Conservation (phyloP, 805 yeast species). For the Kuraishia borneana region DNA sequence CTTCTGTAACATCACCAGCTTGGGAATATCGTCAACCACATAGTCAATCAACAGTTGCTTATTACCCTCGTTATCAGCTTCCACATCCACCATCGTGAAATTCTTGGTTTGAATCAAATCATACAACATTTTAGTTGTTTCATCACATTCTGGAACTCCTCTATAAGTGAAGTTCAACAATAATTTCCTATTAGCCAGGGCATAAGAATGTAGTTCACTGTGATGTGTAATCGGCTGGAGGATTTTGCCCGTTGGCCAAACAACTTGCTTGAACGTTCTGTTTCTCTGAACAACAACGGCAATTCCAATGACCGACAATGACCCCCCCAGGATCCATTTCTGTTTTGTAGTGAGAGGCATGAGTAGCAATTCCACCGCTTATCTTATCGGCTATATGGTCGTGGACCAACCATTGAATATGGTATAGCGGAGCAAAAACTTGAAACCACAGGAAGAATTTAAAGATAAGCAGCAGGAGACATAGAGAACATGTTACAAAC, state of each 20-base stretch:
- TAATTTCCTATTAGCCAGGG: slow-evolving; percentile 47
- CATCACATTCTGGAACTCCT: slow-evolving; percentile 53
- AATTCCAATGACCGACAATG: slow-evolving; percentile 12
- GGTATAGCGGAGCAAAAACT: too few relatives aligned
- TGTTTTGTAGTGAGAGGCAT: slow-evolving; percentile 16
- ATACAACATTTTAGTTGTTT: slow-evolving; percentile 51
- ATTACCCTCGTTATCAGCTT: slow-evolving; percentile 56
- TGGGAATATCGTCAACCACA: slow-evolving; percentile 43
- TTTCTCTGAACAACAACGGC: slow-evolving; percentile 19
- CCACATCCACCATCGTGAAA: slow-evolving; percentile 60
- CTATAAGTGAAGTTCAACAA: slow-evolving; percentile 60
- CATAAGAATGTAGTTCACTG: slow-evolving; percentile 44
- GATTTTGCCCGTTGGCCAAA: slow-evolving; percentile 24
- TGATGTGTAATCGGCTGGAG: slow-evolving; percentile 38
- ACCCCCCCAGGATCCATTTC: slow-evolving; percentile 17
- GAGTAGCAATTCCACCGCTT: background rate
- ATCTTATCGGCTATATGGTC: too few relatives aligned
- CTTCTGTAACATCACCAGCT: slow-evolving; percentile 53
- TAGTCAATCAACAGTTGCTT: slow-evolving; percentile 44
- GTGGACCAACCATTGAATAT: too few relatives aligned
- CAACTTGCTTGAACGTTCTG: slow-evolving; percentile 39
- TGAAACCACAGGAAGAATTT: too few relatives aligned
- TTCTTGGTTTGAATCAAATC: slow-evolving; percentile 34
- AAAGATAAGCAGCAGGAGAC: too few relatives aligned
- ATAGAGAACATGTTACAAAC: too few relatives aligned